Percentiles rank a stretch among this genome's conserved stretches.
Conservation (phyloP, 106 monocot genomes). For the Ottelia alismoides region DNA sequence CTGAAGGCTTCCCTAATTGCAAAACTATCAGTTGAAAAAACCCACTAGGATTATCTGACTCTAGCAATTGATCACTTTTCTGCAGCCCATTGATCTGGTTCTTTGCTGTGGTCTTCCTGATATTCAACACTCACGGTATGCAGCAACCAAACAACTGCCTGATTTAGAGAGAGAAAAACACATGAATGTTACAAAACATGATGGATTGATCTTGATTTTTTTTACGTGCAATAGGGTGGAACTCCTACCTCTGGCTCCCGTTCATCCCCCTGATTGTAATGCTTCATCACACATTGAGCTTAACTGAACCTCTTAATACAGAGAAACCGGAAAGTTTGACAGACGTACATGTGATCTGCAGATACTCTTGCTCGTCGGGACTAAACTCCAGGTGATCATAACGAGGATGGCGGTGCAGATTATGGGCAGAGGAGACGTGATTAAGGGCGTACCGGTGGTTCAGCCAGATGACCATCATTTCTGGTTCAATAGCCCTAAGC, state of each 20-base stretch:
- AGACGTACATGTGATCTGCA: background rate
- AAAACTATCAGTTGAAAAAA: too few relatives aligned
- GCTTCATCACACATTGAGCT: background rate
- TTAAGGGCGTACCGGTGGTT: constrained; percentile 26
- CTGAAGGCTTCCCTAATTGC: too few relatives aligned
- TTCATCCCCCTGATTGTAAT: constrained; percentile 32
- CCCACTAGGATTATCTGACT: background rate
- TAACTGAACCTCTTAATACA: background rate
- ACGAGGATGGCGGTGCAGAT: constrained; percentile 28
- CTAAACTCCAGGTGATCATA: constrained; percentile 30
- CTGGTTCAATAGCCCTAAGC: constrained; percentile 27
- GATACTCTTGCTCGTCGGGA: constrained; percentile 26
- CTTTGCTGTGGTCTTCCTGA: constrained; percentile 27
- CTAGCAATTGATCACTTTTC: background rate
- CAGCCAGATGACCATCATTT: constrained; percentile 20
- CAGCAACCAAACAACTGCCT: too few relatives aligned
- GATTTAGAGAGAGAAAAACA: too few relatives aligned
- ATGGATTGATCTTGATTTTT: background rate
- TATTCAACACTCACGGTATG: constrained; percentile 20
- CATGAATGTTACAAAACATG: background rate
- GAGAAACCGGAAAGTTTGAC: too few relatives aligned
- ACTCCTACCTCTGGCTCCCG: constrained; percentile 28
- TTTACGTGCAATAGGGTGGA: constrained; percentile 12
- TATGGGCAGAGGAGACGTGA: constrained; percentile 26
- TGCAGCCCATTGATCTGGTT: constrained; percentile 32